Base-by-base conservation (phyloP, 225 moss, liverwort and hornwort genomes). In the Ulota crispa region DNA sequence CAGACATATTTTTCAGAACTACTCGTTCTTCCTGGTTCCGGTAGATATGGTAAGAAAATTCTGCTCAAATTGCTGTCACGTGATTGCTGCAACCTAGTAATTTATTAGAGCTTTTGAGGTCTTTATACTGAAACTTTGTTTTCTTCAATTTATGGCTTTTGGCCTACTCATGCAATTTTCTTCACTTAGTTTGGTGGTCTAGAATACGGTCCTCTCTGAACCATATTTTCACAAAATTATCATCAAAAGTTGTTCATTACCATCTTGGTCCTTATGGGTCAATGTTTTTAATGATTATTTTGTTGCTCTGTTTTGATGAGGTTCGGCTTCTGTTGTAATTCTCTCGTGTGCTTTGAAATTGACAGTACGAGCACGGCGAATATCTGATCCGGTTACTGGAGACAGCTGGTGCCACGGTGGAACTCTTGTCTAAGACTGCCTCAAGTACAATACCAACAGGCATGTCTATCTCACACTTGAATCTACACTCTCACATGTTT, bases 331-430 rank as follows among this genome's bases (percentile, higher is more conserved):
- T 27, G 39, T 75, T 16, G 39, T 80, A 70, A 80, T 31, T 68
- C 15, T 18, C 37, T 73, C 27, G 47, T 83, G 32, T 74, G 73
- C 52, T 37, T 82, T 80, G 90, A 76, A 31, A 82, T 83, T 80
- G 76, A 70, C 87, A 91, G 91, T 91, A 91, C 79, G 80, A 87
- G 76, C 56, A 91, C 65, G 77, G 89, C 41, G 85, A 81, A 0
- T 69, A 87, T 79, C 66, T 91, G 82, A 73, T 77, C 37, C 81
- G 79, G 70, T 87, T 91, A 41, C 81, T 91, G 45, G 87, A 89
- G 81, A 83, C 85, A 66, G 81, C 89, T 73, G 91, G 89, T 23
- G 89, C 77, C 28, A 75, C 60, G 30, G 89, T 89, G 83, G 83
- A 83, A 24, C 71, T 83, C 37, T 41, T 91, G 27, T 75, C 81